A percentile compares a stretch with the other conserved stretches of the same genome.
phyloP scores from a whole-genome alignment of 495 filamentous ascomycete species.

The Penicillium taxi region DNA sequence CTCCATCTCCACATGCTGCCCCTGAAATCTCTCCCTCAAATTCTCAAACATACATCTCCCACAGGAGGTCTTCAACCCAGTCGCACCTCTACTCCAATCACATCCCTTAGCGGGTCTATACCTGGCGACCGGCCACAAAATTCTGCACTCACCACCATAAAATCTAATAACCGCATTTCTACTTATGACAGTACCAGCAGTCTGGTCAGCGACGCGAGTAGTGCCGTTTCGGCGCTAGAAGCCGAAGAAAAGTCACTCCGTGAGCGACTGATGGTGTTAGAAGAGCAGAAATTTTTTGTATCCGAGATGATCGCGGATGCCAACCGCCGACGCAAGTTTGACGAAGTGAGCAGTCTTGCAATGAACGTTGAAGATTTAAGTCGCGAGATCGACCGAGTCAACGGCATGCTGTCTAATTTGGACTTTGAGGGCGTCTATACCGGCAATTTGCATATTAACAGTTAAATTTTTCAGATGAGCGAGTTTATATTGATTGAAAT shows the following conservation, averaged over 20 bases:
- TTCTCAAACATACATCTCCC: constrained; percentile 63
- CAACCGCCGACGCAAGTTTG: constrained; percentile 72
- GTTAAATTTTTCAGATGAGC: constrained; percentile 7
- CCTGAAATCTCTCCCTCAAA: constrained; percentile 73
- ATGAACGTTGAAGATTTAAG: constrained; percentile 80
- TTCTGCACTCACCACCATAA: constrained; percentile 51
- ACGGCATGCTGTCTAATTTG: constrained; percentile 40
- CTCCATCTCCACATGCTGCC: constrained; percentile 89
- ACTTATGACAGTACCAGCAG: constrained; percentile 48
- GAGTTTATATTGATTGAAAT: constrained; percentile 1
- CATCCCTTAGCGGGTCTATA: constrained; percentile 19
- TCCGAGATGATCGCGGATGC: constrained; percentile 81
- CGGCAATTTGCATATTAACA: constrained; percentile 16
- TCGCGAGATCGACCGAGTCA: constrained; percentile 67
- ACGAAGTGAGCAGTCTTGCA: constrained; percentile 75
- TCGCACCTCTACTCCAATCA: constrained; percentile 28
- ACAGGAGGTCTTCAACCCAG: constrained; percentile 25
- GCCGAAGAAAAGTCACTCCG: constrained; percentile 79
- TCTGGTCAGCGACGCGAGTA: constrained; percentile 56
- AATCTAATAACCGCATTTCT: constrained; percentile 38
- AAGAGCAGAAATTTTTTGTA: constrained; percentile 92
- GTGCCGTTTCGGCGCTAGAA: constrained; percentile 63
- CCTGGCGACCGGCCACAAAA: constrained; percentile 28
- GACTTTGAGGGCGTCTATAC: constrained; percentile 48
- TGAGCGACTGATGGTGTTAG: constrained; percentile 79